A percentile compares a stretch with the other conserved stretches of the same genome.
Evolutionary conservation across 768 basidiomycete genomes (phyloP).

Genomic region (Pisolithus albus): DNA sequence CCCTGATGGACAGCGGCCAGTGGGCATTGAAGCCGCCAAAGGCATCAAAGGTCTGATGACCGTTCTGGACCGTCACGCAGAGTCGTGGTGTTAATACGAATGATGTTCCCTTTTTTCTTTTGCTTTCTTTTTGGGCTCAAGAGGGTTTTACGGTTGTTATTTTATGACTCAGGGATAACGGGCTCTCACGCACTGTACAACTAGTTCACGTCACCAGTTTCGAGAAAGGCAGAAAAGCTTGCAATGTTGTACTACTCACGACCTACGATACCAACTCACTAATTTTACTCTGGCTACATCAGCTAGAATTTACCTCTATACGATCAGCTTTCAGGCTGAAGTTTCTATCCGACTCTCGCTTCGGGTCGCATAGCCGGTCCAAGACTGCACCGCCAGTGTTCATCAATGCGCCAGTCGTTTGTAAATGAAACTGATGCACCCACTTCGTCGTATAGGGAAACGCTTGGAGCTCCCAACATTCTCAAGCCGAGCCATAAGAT

Average conservation of each 20-base stretch:
- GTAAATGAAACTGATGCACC: conserved; percentile 15
- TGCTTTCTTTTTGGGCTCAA: conserved; percentile 9
- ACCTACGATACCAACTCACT: conserved; percentile 10
- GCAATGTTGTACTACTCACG: conserved; percentile 24
- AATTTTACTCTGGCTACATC: conserved; percentile 1
- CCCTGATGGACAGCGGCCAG: conserved; percentile 33
- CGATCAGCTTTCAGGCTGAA: conserved; percentile 14
- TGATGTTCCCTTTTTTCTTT: background rate
- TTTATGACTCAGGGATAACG: conserved; percentile 9
- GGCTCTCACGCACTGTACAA: conserved; percentile 11
- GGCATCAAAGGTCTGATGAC: conserved; percentile 34
- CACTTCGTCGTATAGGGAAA: conserved; percentile 93
- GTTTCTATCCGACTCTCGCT: conserved; percentile 68
- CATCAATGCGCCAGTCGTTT: conserved; percentile 12
- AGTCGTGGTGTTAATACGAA: conserved; percentile 15
- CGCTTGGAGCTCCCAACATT: conserved; percentile 50
- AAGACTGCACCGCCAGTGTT: conserved; percentile 53
- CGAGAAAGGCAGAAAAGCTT: conserved; percentile 11
- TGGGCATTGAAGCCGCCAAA: conserved; percentile 29
- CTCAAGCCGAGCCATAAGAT: conserved; percentile 91
- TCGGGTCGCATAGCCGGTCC: conserved; percentile 89
- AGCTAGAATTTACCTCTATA: background rate
- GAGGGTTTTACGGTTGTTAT: conserved; percentile 14
- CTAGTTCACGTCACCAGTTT: conserved; percentile 6
- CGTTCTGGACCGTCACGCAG: conserved; percentile 27